phyloP scores from a whole-genome alignment of 2,329 filamentous ascomycete species.

The Metarhizium robertsii region DNA sequence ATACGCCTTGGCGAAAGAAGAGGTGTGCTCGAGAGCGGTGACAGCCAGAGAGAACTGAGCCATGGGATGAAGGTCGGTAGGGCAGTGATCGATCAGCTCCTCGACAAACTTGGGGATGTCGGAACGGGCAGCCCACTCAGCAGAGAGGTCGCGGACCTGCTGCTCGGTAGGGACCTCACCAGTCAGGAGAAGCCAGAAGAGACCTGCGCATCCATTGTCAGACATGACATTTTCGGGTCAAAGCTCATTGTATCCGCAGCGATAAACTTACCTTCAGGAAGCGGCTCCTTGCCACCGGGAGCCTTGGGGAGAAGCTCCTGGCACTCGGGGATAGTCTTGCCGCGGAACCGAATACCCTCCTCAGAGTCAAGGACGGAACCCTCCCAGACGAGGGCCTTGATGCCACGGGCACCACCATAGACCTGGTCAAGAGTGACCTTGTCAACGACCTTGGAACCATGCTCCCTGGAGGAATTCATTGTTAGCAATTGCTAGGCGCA shows the following conservation, averaged over 20 bases:
- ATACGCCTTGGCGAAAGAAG: constrained; percentile 95
- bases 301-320: constrained; percentile 96
- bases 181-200: constrained; percentile 99
- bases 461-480: constrained; percentile 55
- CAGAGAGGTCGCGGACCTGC: constrained; percentile 95
- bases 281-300: constrained; percentile 89
- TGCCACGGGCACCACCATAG: constrained; percentile 97
- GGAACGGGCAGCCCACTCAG: constrained; percentile 97
- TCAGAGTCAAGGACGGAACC: constrained; percentile 95
- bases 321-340: constrained; percentile 98
- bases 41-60: constrained; percentile 98
- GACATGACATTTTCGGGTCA: not conserved
- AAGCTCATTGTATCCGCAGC: not conserved
- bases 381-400: constrained; percentile 99
- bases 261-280: constrained; percentile 66
- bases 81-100: constrained; percentile 99
- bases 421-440: constrained; percentile 99
- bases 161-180: constrained; percentile 96
- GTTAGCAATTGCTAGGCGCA: constrained; percentile 11
- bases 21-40: constrained; percentile 96
- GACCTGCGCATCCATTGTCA: constrained; percentile 42
- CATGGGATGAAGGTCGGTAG: constrained; percentile 98
- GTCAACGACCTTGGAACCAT: constrained; percentile 90
- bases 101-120: constrained; percentile 96
- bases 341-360: constrained; percentile 98